Evolutionary conservation across 2,329 filamentous ascomycete species (phyloP), one percentile per base, ranked within the genome.

Genomic region (Colletotrichum tofieldiae): DNA sequence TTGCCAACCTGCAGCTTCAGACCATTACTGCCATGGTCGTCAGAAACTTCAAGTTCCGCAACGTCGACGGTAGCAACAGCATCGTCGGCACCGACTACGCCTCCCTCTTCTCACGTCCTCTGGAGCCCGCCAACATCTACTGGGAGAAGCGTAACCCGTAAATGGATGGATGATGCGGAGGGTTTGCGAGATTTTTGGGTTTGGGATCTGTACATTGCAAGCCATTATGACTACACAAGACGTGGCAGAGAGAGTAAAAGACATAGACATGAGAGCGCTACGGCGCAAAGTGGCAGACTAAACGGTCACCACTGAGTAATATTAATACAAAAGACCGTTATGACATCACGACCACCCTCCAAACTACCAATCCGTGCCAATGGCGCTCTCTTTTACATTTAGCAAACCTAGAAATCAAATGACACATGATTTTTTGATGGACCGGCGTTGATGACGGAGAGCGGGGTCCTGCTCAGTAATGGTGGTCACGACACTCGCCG

Each of bases 1-100:
- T 98, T 82, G 96, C 96, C 76, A 97, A 97, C 81, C 88, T 97
- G 70, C 96, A 98, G 84, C 87, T 98, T 74, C 93, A 95, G 80
- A 95, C 94, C 55, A 97, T 98, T 76, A 86, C 92, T 16, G 94
- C 92, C 62, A 91, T 91, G 71, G 85, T 95, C 75, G 93, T 97
- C 51, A 89, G 94, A 61, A 81, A 91, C 65, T 94, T 98, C 86
- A 96, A 94, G 85, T 90, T 98, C 81, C 87, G 88, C 79, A 97
- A 94, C 77, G 81, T 91, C 2, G 91, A 93, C 77, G 93, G 93
- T n/a, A 90, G 88, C 80, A 85, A 90, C 78, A 88, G 88, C 43
- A 87, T 96, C 47, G 88, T 93, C 56, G 92, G 85, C 65, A 93
- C 91, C 32, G 90, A 93, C 79, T 93, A 92, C 78, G 85, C 87